These are phyloP conservation scores for Plasmodium billcollinsi DNA, from an alignment of 169 alveolate genomes.

Conservation along the genomic window DNA sequence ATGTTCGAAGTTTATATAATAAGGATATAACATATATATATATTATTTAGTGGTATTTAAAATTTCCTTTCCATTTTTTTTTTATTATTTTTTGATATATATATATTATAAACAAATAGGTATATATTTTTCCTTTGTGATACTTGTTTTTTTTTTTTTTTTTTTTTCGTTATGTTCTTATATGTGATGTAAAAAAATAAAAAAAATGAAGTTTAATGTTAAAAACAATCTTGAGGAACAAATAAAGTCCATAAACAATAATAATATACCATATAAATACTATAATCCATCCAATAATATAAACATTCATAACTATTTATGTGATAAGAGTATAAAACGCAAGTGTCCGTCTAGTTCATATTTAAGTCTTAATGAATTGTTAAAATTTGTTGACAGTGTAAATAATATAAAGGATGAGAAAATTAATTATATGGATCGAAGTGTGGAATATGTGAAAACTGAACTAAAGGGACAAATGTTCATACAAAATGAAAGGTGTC, in stretches of 20 bases:
- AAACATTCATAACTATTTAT: slow-evolving; percentile 67
- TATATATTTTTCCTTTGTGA: slow-evolving; percentile 3
- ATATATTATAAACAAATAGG: not conserved
- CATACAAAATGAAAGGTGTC: not conserved
- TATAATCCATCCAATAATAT: slow-evolving; percentile 46
- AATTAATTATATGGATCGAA: not conserved
- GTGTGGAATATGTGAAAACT: not conserved
- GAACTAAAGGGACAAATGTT: not conserved
- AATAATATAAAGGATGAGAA: slow-evolving; percentile 9
- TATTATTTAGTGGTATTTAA: too few relatives aligned
- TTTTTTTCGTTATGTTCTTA: not conserved
- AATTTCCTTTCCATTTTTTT: not conserved
- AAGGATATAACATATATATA: too few relatives aligned
- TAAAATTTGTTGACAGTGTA: slow-evolving; percentile 40
- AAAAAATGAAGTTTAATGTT: slow-evolving; percentile 16
- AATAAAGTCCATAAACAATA: slow-evolving; percentile 53
- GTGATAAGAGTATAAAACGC: slow-evolving; percentile 15
- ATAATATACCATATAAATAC: slow-evolving; percentile 63
- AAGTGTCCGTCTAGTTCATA: slow-evolving; percentile 30
- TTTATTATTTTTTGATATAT: not conserved
- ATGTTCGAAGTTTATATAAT: too few relatives aligned
- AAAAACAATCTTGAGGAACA: slow-evolving; percentile 64
- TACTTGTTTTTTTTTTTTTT: slow-evolving; percentile 1
- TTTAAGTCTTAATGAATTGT: slow-evolving; percentile 48
- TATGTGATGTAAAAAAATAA: slow-evolving; percentile 17